Base-by-base conservation (phyloP, 1,284 basidiomycete genomes). In the Waitea zeae region DNA sequence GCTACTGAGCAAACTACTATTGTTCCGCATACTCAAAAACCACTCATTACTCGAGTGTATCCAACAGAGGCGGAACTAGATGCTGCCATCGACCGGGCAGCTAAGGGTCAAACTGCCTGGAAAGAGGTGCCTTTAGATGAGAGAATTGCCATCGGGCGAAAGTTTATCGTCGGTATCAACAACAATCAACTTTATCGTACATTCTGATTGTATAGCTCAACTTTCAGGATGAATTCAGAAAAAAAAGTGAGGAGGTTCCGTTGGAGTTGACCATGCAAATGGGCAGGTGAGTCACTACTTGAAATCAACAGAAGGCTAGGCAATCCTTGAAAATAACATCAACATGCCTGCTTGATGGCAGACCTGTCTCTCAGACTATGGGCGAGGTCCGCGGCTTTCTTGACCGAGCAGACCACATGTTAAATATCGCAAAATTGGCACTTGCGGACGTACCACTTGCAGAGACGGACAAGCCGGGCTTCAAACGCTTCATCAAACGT, bases 351-450 rank as follows among this genome's bases (percentile, higher is more conserved):
- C 42, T 19, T n/a, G n/a, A n/a, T n/a, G n/a, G n/a, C n/a, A 88
- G 89, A 33, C 89, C 89, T 0, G 64, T 88, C 27, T 67, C 70
- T 0, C 82, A 87, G 51, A 62, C 63, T 28, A 56, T 71, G 19
- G 83, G 84, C 5, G 92, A 97, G 54, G 62, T 93, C 34, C 64
- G 67, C 32, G 87, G 88, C 1, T 76, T 83, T 24, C 52, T 92
- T 17, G 80, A 83, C 37, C 72, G 90, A 29, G 80, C 86, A 7
- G 62, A 70, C 32, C 84, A 92, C 52, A 72, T 96, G 65, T 62
- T 93, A 42, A 75, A 73, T 39, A 89, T 93, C 46, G 89, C 92
- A 2, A 63, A 71, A 36, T 59, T 70, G 4, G 66, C 70, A 34
- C 72, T 97, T 4, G 66, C 70, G n/a, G 84, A 92, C 42, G 65